Percentiles rank a stretch among this genome's conserved stretches.
These are phyloP conservation scores for Suillus subluteus DNA, from an alignment of 768 basidiomycete genomes.

Conservation along the genomic window DNA sequence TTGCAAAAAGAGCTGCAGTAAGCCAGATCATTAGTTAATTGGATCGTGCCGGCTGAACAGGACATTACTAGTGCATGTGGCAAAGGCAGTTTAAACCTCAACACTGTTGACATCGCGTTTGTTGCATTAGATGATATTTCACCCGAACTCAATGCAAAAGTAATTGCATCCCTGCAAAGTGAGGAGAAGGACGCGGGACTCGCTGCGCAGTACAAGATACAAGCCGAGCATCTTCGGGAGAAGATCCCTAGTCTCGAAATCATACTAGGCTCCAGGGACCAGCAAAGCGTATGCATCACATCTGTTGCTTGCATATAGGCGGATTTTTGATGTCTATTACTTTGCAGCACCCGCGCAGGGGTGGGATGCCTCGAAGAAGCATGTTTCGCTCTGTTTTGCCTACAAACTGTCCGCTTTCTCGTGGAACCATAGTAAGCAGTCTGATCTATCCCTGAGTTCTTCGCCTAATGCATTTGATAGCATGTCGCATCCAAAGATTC, in stretches of 20 bases:
- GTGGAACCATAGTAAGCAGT: not conserved
- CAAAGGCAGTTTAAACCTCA: not conserved
- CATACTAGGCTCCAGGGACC: not conserved
- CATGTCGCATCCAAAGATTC: not conserved
- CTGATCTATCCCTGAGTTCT: not conserved
- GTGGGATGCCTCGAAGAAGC: conserved; percentile 4
- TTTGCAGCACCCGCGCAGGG: not conserved
- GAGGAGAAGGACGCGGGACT: not conserved
- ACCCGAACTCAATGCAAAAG: not conserved
- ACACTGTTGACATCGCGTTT: not conserved
- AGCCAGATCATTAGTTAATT: not conserved
- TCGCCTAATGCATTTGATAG: not conserved
- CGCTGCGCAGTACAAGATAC: not conserved
- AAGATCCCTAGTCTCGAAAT: not conserved
- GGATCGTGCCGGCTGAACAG: not conserved
- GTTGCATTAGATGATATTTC: not conserved
- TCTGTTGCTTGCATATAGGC: too few species aligned
- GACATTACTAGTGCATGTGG: not conserved
- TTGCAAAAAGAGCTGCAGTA: not conserved
- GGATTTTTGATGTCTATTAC: not conserved
- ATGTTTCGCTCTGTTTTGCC: not conserved
- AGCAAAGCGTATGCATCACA: not conserved
- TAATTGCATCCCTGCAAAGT: not conserved
- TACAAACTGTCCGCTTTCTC: not conserved
- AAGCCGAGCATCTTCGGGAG: conserved; percentile 4